Evolutionary conservation across 345 rosid species (phyloP).

Genomic region (Sonneratia alba): DNA sequence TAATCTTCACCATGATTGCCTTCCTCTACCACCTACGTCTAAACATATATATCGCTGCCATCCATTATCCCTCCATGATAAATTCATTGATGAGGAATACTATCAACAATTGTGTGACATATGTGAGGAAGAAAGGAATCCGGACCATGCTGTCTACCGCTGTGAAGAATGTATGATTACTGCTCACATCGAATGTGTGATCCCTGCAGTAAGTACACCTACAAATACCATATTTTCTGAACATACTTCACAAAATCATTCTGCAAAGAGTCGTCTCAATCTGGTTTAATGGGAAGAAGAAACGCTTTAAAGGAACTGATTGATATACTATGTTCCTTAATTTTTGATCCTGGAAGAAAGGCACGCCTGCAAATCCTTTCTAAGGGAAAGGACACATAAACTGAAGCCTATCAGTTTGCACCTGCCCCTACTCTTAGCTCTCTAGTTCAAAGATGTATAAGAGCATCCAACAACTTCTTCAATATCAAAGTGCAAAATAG

Average conservation of each 20-base stretch:
- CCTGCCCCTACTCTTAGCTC: no score
- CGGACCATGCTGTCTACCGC: not conserved
- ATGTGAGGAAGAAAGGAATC: conserved; percentile 5
- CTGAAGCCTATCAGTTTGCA: no score
- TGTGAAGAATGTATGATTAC: not conserved
- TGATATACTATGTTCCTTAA: no score
- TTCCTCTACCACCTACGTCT: not conserved
- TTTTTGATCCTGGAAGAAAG: not conserved
- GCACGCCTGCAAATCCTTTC: no score
- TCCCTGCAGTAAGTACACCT: conserved; percentile 13
- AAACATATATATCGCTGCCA: not conserved
- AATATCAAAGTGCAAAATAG: no score
- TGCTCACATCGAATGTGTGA: conserved; percentile 6
- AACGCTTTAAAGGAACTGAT: no score
- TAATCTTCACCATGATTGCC: conserved; percentile 2
- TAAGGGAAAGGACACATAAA: no score
- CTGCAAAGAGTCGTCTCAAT: no score
- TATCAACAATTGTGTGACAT: not conserved
- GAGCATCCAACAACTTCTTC: no score
- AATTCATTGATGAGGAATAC: not conserved
- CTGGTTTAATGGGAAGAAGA: not conserved
- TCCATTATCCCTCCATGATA: not conserved
- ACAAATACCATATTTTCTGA: not conserved
- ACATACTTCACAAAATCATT: not conserved
- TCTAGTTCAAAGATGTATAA: no score